These are phyloP conservation scores for Hymenoscyphus occultus DNA, from an alignment of 2,329 filamentous ascomycete genomes.

Conservation along the genomic window DNA sequence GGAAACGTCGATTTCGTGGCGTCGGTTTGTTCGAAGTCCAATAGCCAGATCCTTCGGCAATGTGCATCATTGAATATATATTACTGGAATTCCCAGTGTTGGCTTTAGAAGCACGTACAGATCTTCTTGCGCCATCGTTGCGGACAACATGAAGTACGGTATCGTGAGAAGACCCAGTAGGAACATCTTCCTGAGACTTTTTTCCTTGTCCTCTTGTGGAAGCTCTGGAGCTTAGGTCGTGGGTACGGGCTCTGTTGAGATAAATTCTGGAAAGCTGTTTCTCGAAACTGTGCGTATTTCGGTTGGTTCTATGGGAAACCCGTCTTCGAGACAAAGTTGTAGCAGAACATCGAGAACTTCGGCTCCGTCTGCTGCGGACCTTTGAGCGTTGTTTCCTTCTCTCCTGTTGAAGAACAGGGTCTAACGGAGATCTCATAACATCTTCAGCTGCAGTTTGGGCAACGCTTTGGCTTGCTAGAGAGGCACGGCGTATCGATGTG, in stretches of 20 bases:
- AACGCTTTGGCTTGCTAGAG: constrained; percentile 14
- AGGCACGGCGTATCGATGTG: constrained; percentile 20
- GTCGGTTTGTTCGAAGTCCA: constrained; percentile 17
- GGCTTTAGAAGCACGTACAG: constrained; percentile 13
- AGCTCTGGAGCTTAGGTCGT: background rate
- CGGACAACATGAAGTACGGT: constrained; percentile 17
- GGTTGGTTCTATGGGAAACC: constrained; percentile 5
- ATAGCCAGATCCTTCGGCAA: constrained; percentile 25
- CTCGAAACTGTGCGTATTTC: constrained; percentile 1
- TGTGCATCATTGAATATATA: constrained; percentile 26
- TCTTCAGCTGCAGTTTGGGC: constrained; percentile 20
- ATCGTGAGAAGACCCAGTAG: background rate
- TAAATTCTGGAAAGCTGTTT: background rate
- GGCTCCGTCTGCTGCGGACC: constrained; percentile 15
- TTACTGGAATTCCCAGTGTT: constrained; percentile 11
- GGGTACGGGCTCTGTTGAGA: constrained; percentile 1
- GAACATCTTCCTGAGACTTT: background rate
- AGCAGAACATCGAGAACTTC: constrained; percentile 19
- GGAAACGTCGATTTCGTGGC: background rate
- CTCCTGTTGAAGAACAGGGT: constrained; percentile 17
- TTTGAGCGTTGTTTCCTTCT: constrained; percentile 22
- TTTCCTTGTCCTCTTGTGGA: background rate
- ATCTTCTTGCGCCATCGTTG: constrained; percentile 24
- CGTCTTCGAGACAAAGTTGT: constrained; percentile 20
- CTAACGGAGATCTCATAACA: constrained; percentile 17